Evolutionary conservation across 2,329 filamentous ascomycete species (phyloP).

Genomic region (Cladosporium sp.): DNA sequence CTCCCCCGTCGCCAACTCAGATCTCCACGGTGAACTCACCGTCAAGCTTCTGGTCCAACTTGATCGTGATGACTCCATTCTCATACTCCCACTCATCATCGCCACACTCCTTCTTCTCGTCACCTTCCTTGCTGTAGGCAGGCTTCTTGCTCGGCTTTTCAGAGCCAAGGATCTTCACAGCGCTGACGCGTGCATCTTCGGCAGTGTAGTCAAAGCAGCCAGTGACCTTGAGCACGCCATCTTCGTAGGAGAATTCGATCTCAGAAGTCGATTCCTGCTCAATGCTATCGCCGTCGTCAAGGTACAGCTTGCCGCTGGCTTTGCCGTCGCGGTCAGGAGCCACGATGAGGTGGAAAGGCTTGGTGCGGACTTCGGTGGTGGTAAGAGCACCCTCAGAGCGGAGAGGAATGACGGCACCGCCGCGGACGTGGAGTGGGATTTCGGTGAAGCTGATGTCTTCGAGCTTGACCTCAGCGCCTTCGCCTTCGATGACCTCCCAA

Average conservation of each 20-base stretch:
- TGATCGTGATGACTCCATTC: slow-evolving; percentile 2
- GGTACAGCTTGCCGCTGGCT: slow-evolving; percentile 63
- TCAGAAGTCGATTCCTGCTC: slow-evolving; percentile 51
- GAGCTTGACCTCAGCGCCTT: slow-evolving; percentile 40
- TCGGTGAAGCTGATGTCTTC: slow-evolving; percentile 41
- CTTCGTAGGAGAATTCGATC: slow-evolving; percentile 54
- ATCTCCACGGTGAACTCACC: slow-evolving; percentile 7
- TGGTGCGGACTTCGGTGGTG: slow-evolving; percentile 56
- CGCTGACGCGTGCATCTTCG: slow-evolving; percentile 33
- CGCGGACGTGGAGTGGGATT: slow-evolving; percentile 61
- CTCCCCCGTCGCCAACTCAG: not conserved
- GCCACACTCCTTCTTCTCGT: not conserved
- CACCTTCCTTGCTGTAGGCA: not conserved
- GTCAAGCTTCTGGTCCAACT: slow-evolving; percentile 11
- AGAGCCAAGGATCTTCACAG: slow-evolving; percentile 49
- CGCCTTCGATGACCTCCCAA: slow-evolving; percentile 39
- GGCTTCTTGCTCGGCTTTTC: not conserved
- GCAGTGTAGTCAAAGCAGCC: slow-evolving; percentile 51
- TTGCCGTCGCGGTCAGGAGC: slow-evolving; percentile 57
- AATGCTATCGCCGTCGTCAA: slow-evolving; percentile 69
- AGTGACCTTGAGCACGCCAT: slow-evolving; percentile 39
- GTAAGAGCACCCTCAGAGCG: slow-evolving; percentile 52
- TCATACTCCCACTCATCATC: slow-evolving; percentile 3
- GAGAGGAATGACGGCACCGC: slow-evolving; percentile 59
- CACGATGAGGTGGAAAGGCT: slow-evolving; percentile 66